Base-by-base conservation (phyloP, 1,284 basidiomycete genomes). In the Ceratobasidium sp. region DNA sequence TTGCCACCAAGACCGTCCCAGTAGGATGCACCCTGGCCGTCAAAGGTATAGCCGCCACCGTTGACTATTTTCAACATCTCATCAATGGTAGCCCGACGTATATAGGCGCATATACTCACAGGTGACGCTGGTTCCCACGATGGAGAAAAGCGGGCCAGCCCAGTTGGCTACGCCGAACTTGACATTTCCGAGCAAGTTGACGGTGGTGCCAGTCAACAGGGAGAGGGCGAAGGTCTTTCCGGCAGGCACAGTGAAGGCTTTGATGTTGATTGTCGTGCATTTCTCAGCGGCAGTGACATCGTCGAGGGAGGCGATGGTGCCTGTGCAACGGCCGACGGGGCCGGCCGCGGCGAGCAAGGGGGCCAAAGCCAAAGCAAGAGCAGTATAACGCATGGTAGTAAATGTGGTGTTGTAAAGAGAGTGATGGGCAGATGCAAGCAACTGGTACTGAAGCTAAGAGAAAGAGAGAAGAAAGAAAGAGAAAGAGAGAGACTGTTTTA, bases 161-260 rank as follows among this genome's bases (percentile, higher is more conserved):
- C 87, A 87, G 33, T 77, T 81, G 66, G 79, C 47, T 73, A 84
- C 71, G 15, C 83, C 86, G 77, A 88, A 88, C 24, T 78, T 76
- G 47, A 88, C 81, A 14, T 86, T 82, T 14, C 87, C 87, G 86
- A 86, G 80, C 80, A 88, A 79, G 75, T 81, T 87, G 63, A 88
- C 87, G 2, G 82, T 86, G 0, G 86, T 84, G 2, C 84, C 84
- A 19, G 79, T 77, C 65, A 83, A 64, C 51, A 88, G 79, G 44
- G 79, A 69, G 29, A 88, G 81, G 3, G 78, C 80, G 56, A 88
- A 82, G 0, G 81, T 83, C 77, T 84, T 44, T 7, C 85, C 87
- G 54, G 81, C 82, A n/a, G 87, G 85, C 24, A 75, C 76, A 29
- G 75, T 75, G 62, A 76, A 76, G 11, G 50, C 27, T 15, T 76